Base-by-base conservation (phyloP, 768 basidiomycete species). In the Boletus reticuloceps region DNA sequence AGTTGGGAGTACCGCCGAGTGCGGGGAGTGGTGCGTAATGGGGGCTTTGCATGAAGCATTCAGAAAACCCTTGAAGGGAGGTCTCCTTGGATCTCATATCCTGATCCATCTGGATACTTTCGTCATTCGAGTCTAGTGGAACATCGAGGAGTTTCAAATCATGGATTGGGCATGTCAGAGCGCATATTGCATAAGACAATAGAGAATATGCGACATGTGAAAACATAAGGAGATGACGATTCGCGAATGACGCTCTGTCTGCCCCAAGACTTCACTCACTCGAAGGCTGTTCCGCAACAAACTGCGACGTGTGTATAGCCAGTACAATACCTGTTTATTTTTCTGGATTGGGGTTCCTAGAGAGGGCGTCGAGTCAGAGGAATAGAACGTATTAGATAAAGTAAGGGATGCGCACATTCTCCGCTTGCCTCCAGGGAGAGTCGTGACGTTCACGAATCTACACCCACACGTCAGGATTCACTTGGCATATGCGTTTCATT, bases 401-500 rank as follows among this genome's bases (percentile, higher is more conserved):
- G 61, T 58, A 62, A 53, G 52, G 46, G 63, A 31, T 17, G 91
- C 95, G 82, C 76, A 98, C 95, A 97, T 97, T 78, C 86, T 84
- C 77, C 94, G 85, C 81, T 97, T 97, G 75, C 93, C 95, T 59
- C 91, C 90, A 47, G 89, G 89, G 56, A 89, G 82, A 58, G 86
- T 83, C 61, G 92, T 96, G 61, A 96, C 93, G 75, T 96, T 96
- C 61, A 95, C 93, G 81, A 93, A 94, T 75, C 89, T 91, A 51
- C 6, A 9, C 20, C 32, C 40, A 38, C 29, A 46, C 47, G 49
- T 64, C 31, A 69, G 29, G 6, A 14, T 52, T 17, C 3, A 4
- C 25, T 14, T 1, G 0, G 4, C 13, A 25, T 14, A 14, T 11
- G 3, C 3, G 8, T 6, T 13, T 8, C 14, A 5, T 50, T 7